Percentiles rank a stretch among this genome's conserved stretches.
Evolutionary conservation across 164 flowering plant genomes (phyloP).

Genomic region (Paratinospora sagittata): DNA sequence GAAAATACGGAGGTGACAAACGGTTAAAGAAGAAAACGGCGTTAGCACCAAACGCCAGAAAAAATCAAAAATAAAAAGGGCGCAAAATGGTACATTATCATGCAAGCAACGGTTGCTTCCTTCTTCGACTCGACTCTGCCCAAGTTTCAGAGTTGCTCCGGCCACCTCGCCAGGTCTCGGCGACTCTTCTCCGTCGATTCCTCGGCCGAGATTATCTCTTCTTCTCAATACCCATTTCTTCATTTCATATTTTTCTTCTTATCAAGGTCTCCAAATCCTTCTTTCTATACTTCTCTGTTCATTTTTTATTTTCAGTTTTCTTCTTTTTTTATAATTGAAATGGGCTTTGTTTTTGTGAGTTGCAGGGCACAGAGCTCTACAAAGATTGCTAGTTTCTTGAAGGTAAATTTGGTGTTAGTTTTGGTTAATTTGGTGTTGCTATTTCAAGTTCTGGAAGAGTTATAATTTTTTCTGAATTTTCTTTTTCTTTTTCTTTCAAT

Average conservation of each 20-base stretch:
- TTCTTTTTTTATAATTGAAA: too few relatives aligned
- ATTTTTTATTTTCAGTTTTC: not conserved
- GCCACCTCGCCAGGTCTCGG: not conserved
- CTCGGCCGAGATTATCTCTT: not conserved
- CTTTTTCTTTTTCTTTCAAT: too few relatives aligned
- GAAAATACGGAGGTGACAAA: not conserved
- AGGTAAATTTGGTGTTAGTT: not conserved
- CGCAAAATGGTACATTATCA: slow-evolving; percentile 21
- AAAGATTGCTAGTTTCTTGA: too few relatives aligned
- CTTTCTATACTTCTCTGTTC: not conserved
- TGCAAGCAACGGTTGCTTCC: slow-evolving; percentile 21
- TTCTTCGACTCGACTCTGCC: too few relatives aligned
- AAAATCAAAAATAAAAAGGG: slow-evolving; percentile 24
- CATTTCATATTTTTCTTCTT: not conserved
- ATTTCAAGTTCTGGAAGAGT: too few relatives aligned
- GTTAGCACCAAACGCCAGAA: slow-evolving; percentile 17
- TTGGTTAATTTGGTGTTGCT: too few relatives aligned
- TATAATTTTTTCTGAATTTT: too few relatives aligned
- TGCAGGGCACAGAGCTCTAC: too few relatives aligned
- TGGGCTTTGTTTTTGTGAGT: too few relatives aligned
- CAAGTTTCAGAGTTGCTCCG: slow-evolving; percentile 8
- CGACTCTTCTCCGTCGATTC: slow-evolving; percentile 3
- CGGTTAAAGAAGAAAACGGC: slow-evolving; percentile 10
- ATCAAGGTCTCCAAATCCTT: slow-evolving; percentile 2
- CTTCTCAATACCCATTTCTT: not conserved